phyloP scores from a whole-genome alignment of 352 stramenopile genomes.

The Globisporangium splendens region DNA sequence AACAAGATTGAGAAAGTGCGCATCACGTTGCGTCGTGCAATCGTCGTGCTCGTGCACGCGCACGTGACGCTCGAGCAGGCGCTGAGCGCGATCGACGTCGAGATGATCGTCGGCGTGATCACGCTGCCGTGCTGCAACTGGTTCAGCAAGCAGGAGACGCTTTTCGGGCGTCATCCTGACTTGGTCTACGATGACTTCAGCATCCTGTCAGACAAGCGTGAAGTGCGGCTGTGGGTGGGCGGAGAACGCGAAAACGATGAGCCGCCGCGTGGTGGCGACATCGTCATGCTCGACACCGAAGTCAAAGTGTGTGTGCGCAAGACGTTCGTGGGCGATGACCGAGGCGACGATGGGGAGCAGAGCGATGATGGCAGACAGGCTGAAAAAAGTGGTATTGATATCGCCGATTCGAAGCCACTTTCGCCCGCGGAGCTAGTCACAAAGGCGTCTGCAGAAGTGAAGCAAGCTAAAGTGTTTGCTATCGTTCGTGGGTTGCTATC shows the following conservation, averaged over 20 bases:
- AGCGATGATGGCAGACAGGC: not conserved
- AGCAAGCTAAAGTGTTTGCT: constrained; percentile 3
- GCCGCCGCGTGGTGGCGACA: constrained; percentile 2
- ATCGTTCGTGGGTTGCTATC: constrained; percentile 8
- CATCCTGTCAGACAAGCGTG: constrained; percentile 72
- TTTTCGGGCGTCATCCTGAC: constrained; percentile 48
- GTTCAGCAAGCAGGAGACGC: constrained; percentile 64
- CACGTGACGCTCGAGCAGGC: constrained; percentile 78
- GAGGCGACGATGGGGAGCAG: not conserved
- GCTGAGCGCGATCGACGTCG: constrained; percentile 55
- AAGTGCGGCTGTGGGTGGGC: constrained; percentile 54
- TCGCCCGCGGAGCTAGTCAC: not conserved
- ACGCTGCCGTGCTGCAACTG: constrained; percentile 84
- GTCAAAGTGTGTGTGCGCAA: constrained; percentile 59
- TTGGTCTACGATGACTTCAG: constrained; percentile 84
- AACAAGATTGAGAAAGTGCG: constrained; percentile 86
- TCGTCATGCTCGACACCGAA: constrained; percentile 20
- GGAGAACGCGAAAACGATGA: not conserved
- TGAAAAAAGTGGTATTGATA: not conserved
- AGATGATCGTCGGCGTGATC: constrained; percentile 55
- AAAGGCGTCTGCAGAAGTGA: constrained; percentile 5
- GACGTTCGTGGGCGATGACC: constrained; percentile 12
- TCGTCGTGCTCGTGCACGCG: constrained; percentile 76
- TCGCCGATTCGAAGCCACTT: not conserved
- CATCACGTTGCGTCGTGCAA: constrained; percentile 47